Base-by-base conservation (phyloP, 495 filamentous ascomycete genomes). In the Lepidopterella palustris region DNA sequence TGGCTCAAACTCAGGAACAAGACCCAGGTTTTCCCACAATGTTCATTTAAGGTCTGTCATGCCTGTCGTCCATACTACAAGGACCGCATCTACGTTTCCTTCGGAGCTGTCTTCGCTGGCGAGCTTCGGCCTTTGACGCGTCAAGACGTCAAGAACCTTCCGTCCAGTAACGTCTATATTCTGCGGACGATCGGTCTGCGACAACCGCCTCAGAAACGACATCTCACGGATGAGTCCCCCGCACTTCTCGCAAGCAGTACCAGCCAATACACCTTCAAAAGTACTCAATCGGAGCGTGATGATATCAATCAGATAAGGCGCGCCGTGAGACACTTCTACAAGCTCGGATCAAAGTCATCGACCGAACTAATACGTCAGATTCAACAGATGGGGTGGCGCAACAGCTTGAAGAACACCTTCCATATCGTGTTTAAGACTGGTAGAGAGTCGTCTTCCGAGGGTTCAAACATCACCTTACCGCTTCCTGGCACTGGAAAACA, bases 11-110 rank as follows among this genome's bases (percentile, higher is more conserved):
- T 50, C 24, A 50, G 26, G 47, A 21, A 27, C 8, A 50, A 25
- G 18, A 50, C 13, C 10, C 45, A 60, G 52, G 3, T 24, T 20
- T 9, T 10, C 10, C 57, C 55, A 2, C 23, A 21, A n/a, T 73
- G 73, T 61, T 59, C 18, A 15, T 70, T 71, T 55, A 48, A 68
- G 24, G 61, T 63, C 42, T 74, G 72, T 49, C 69, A 74, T 40
- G 57, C 60, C 24, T 75, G 73, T 60, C 68, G 73, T 13, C 72
- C 72, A 1, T 70, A 67, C 52, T 70, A 69, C 55, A 61, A 55
- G n/a, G 72, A 75, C 48, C 73, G 73, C 18, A 54, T 68, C 45
- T 71, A 62, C 52, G 59, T 63, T n/a, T 74, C 72, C 23, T 72
- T 75, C 55, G 64, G 69, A 4, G 51, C 62, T 21, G 66, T 70